Base-by-base conservation (phyloP, 306 rosid species). In the Datisca glomerata region DNA sequence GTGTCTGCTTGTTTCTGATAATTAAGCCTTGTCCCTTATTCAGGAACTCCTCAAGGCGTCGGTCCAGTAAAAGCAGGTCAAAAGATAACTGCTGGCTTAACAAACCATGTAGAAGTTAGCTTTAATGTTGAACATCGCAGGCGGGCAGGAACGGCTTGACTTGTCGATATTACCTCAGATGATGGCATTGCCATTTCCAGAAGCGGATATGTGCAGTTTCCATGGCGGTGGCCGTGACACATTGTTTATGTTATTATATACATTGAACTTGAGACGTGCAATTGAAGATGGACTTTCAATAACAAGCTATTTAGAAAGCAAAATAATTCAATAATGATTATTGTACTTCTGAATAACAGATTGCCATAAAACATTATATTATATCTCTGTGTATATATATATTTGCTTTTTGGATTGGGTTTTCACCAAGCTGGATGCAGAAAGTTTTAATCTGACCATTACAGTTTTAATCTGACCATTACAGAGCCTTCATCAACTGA, bases 31-130 rank as follows among this genome's bases (percentile, higher is more conserved):
- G 55, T 59, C 34, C 45, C 60, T 47, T 39, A 34, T 66, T 63
- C 78, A 87, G 97, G 97, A 24, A 87, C 97, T 70, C 97, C 97
- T 22, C 54, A 70, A 23, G 97, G 97, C 3, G 94, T 83, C 65
- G 97, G 97, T 50, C 94, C 94, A 4, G 97, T 87, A 52, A 83
- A 68, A 70, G 73, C 72, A 50, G 93, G 94, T 39, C 86, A 87
- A 69, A 87, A 51, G 64, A 51, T 87, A 19, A 79, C 97, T 22
- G 93, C 94, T 0, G 97, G 97, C 31, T 74, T 87, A 55, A 83
- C 97, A 21, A 70, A 71, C 34, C 80, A 83, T 12, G 56, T 76
- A 55, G 97, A 83, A 4, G 75, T 79, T 10, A 45, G 70, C 42
- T 87, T 83, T 55, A 65, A 70, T 53, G 76, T 87, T 25, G 97